phyloP scores from a whole-genome alignment of 352 stramenopile species.

The Pythium myriotylum region DNA sequence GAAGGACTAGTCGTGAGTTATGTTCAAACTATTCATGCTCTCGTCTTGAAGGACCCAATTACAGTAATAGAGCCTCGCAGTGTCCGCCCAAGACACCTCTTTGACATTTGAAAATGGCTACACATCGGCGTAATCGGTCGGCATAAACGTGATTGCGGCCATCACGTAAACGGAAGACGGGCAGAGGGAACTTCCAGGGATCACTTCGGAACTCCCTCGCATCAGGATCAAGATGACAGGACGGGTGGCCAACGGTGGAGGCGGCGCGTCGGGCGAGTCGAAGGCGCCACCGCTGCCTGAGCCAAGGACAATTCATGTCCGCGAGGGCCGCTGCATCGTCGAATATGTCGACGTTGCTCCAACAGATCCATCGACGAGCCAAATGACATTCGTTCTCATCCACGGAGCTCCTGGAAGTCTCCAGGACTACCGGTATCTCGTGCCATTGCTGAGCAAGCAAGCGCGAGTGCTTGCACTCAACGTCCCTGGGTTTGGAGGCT shows the following conservation, averaged over 20 bases:
- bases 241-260: no score
- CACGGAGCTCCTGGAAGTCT: conserved; percentile 23
- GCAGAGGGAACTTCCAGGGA: no score
- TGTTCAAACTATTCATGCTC: no score
- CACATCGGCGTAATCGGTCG: neutral
- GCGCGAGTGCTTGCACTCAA: conserved; percentile 11
- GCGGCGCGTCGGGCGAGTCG: neutral
- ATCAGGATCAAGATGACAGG: no score
- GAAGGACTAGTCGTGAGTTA: conserved; percentile 4
- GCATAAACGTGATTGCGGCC: neutral
- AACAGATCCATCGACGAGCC: neutral
- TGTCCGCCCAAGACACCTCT: no score
- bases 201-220: no score
- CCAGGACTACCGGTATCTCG: conserved; percentile 19
- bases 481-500: conserved; percentile 9
- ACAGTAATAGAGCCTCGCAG: no score
- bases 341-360: conserved; percentile 4
- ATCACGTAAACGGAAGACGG: neutral
- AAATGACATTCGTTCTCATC: conserved; percentile 22
- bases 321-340: conserved; percentile 7
- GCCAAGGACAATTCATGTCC: conserved; percentile 1
- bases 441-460: conserved; percentile 1
- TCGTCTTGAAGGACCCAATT: no score
- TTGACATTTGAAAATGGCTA: no score
- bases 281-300: neutral